Base-by-base conservation (phyloP, 495 filamentous ascomycete species). In the Poronia punctata region DNA sequence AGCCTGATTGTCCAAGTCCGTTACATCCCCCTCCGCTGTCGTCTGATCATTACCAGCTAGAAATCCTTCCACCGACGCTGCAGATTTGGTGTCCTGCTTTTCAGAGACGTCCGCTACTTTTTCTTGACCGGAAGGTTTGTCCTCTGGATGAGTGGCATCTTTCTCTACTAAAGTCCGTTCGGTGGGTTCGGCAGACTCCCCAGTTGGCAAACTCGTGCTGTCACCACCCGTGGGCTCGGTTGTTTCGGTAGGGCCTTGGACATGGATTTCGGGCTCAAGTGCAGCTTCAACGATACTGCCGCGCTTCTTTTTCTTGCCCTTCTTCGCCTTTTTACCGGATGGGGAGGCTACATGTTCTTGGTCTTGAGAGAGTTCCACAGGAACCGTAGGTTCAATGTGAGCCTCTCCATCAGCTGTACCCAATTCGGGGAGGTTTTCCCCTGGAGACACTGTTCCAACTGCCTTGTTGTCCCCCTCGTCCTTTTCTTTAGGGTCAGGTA, bases 271-370 rank as follows among this genome's bases (percentile, higher is more conserved):
- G 16, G 42, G 46, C 26, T 48, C 38, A 27, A 36, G 21, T 25
- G 46, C 53, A 4, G 38, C 19, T 33, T 49, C 49, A n/a, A 22
- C 11, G 21, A 35, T 29, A 7, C 35, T 33, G 25, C 45, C 35
- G 17, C 24, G 28, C 42, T 68, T 62, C 31, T 55, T 54, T 29
- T 43, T 48, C 32, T 31, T 45, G 23, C 24, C 14, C 22, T 38
- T 44, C 17, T 44, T 44, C 18, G 18, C 24, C 25, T 45, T 45
- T 25, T 26, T 30, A 21, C 42, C 20, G 4, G 27, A 16, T 16
- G 35, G 3, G 14, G 15, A n/a, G 21, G 26, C 42, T 16, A 31
- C 7, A 6, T 23, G 17, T n/a, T 16, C 28, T 31, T 38, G 34
- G 15, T 15, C 29, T 33, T 31, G 34, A 12, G 31, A 43, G 12